Evolutionary conservation across 371 early-diverging fungal genomes (phyloP).

Genomic region (Choanephora cucurbitarum): DNA sequence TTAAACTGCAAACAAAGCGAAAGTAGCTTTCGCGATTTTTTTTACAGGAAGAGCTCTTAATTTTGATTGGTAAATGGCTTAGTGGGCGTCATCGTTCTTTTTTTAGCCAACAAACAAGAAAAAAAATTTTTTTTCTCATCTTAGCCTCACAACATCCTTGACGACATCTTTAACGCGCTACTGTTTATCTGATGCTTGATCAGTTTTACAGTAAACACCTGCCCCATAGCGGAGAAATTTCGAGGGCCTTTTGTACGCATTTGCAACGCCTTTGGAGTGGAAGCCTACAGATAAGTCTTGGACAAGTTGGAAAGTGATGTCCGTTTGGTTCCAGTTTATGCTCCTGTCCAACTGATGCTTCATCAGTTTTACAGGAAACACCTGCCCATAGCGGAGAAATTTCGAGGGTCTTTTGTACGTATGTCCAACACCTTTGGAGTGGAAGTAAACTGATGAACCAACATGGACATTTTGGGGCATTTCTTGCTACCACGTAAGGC

Average conservation of each 20-base stretch:
- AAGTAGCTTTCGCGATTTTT: constrained; percentile 4
- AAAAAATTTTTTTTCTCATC: constrained; percentile 4
- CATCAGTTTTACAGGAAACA: constrained; percentile 12
- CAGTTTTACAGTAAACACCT: constrained; percentile 15
- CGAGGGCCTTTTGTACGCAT: constrained; percentile 6
- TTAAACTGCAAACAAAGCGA: constrained; percentile 5
- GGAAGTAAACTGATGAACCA: constrained; percentile 22
- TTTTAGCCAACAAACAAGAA: constrained; percentile 15
- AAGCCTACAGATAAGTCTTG: constrained; percentile 5
- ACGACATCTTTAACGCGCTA: constrained; percentile 15
- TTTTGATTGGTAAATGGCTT: constrained; percentile 6
- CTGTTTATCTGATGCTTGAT: constrained; percentile 16
- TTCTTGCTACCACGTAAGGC: constrained; percentile 18
- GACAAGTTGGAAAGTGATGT: constrained; percentile 4
- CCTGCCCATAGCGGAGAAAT: constrained; percentile 14
- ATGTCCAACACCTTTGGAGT: constrained; percentile 22
- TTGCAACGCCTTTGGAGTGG: constrained; percentile 3
- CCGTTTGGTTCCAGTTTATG: constrained; percentile 4
- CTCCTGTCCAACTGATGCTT: constrained; percentile 6
- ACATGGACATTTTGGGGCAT: constrained; percentile 23
- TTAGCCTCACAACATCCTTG: constrained; percentile 16
- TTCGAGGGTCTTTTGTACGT: constrained; percentile 18
- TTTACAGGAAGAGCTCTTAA: constrained; percentile 6
- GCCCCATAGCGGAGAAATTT: constrained; percentile 14
- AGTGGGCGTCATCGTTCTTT: constrained; percentile 5